Base-by-base conservation (phyloP, 2,329 filamentous ascomycete species). In the Phialemoniopsis sp. region DNA sequence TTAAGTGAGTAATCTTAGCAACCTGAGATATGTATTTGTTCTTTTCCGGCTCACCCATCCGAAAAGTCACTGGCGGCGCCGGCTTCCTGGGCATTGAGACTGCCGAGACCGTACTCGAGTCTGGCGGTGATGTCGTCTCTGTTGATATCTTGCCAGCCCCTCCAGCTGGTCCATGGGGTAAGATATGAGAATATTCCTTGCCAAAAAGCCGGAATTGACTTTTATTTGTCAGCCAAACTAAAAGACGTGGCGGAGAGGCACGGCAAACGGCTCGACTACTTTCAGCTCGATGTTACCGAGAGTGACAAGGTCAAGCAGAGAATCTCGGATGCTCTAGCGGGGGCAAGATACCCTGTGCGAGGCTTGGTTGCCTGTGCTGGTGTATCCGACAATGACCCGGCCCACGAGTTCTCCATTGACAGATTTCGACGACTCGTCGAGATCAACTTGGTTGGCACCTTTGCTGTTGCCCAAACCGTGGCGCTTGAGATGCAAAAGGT, bases 401-500 rank as follows among this genome's bases (percentile, higher is more conserved):
- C 59, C 1, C n/a, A n/a, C n/a, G n/a, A n/a, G n/a, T n/a, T n/a
- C n/a, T n/a, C n/a, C n/a, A n/a, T n/a, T n/a, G n/a, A n/a, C n/a
- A n/a, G n/a, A n/a, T n/a, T n/a, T n/a, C n/a, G n/a, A n/a, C n/a
- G n/a, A n/a, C n/a, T n/a, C n/a, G n/a, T n/a, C n/a, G n/a, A n/a
- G n/a, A n/a, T n/a, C n/a, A n/a, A n/a, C n/a, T n/a, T n/a, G n/a
- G 55, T 68, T 3, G 64, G 65, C 5, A 62, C 60, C 4, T 65
- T 66, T 33, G 55, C 62, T 5, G 58, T 68, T 13, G 59, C 62
- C 34, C 59, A 63, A 12, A 58, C 62, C 4, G 60, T 62, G 2
- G 57, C 58, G n/a, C 51, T 67, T 28, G 64, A 67, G 42, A 65
- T 67, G 58, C n/a, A n/a, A n/a, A n/a, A n/a, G n/a, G n/a, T n/a